Base-by-base conservation (phyloP, 2,329 filamentous ascomycete species). In the Polychaeton citri region DNA sequence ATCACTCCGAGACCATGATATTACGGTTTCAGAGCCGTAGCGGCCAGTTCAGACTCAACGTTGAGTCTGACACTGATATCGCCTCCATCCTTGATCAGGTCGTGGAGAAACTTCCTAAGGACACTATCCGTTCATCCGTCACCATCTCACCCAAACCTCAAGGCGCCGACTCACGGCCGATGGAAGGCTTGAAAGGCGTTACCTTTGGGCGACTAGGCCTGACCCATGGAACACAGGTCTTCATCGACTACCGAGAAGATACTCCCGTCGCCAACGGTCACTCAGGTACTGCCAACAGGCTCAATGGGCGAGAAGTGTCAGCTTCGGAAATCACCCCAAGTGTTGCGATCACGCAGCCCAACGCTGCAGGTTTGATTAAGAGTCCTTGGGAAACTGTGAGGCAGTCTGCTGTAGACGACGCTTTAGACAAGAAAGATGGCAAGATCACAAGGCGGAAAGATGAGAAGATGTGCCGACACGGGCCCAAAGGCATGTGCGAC, bases 401-500 rank as follows among this genome's bases (percentile, higher is more conserved):
- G 52, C 90, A 98, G 62, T 92, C 87, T 2, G 68, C 78, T 2
- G 69, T 98, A 7, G 92, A 98, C 55, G 79, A 98, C 54, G 68
- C 72, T 38, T 65, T 98, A 53, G 90, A 98, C 60, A 84, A 76
- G 61, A 72, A 79, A 46, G 80, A 90, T 67, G 90, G 90, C 46
- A 98, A 94, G 64, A 94, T 95, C 35, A 65, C 75, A 15, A 71
- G 87, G 43, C 72, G 72, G 42, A 71, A 71, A 39, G 84, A 93
- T 56, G 58, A 63, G 39, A 83, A 82, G 55, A 90, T 98, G 86
- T 98, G 90, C 64, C 79, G 84, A 43, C 90, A 98, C 58, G 88
- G 88, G 1, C 79, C 81, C 35, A 96, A 94, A 62, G 90, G 90
- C 57, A 98, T 98, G 90, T 98, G 90, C 61, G 90, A 98, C 62